Evolutionary conservation across 2,329 filamentous ascomycete genomes (phyloP).

Genomic region (Colletotrichum sp.): DNA sequence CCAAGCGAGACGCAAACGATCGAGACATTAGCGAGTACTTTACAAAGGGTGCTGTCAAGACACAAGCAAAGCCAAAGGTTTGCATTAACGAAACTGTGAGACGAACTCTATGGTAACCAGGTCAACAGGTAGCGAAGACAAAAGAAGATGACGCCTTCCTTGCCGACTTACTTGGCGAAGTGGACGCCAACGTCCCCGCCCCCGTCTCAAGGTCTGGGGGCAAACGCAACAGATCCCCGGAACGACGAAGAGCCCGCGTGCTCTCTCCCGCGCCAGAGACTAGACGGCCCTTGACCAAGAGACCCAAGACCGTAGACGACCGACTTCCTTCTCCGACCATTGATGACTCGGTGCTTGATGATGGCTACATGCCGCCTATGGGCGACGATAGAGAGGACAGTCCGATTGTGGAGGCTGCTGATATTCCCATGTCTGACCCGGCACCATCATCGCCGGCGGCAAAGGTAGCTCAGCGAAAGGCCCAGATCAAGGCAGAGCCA

Average conservation of each 20-base stretch:
- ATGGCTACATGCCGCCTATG: conserved; percentile 57
- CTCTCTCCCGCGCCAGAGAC: conserved; percentile 73
- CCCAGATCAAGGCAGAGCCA: conserved; percentile 51
- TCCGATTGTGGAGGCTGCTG: conserved; percentile 35
- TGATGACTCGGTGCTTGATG: conserved; percentile 58
- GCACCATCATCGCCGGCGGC: conserved; percentile 86
- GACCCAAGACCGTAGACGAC: conserved; percentile 58
- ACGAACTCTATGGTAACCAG: background rate
- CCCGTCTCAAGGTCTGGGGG: conserved; percentile 61
- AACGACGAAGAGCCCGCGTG: conserved; percentile 79
- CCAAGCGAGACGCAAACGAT: conserved; percentile 85
- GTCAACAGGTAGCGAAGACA: conserved; percentile 70
- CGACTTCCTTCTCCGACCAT: conserved; percentile 52
- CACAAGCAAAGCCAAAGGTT: conserved; percentile 83
- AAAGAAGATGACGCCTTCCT: conserved; percentile 92
- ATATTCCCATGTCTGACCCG: conserved; percentile 83
- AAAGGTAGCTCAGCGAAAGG: conserved; percentile 78
- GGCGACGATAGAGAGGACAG: conserved; percentile 62
- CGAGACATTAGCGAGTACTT: conserved; percentile 96
- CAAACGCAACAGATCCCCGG: conserved; percentile 72
- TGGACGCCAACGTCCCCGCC: conserved; percentile 74
- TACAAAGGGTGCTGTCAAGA: conserved; percentile 71
- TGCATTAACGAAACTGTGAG: conserved; percentile 13
- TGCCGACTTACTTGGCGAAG: conserved; percentile 81
- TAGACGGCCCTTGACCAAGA: conserved; percentile 62